Percentiles rank a stretch among this genome's conserved stretches.
These are phyloP conservation scores for Curvularia hawaiiensis DNA, from an alignment of 2,329 filamentous ascomycete species.

Conservation along the genomic window DNA sequence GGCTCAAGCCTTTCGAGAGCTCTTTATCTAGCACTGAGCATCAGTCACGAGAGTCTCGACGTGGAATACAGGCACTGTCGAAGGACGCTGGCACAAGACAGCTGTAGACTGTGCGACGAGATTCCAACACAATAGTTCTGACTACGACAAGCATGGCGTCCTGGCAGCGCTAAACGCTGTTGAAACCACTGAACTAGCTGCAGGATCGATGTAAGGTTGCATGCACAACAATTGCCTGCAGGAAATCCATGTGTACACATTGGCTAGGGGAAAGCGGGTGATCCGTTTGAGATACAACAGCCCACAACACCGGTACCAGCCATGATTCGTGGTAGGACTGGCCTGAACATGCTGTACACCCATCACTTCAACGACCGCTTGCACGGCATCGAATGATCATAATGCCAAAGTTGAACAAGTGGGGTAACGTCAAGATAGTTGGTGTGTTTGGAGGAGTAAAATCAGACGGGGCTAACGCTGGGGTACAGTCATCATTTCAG, in stretches of 20 bases:
- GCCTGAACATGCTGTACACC: conserved; percentile 3
- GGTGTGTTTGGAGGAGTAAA: not conserved
- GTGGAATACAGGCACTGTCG: not conserved
- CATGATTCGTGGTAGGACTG: not conserved
- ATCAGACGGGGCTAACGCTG: not conserved
- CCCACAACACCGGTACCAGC: not conserved
- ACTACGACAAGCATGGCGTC: not conserved
- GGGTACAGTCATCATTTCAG: not conserved
- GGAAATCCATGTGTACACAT: not conserved
- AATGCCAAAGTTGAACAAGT: not conserved
- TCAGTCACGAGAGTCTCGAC: not conserved
- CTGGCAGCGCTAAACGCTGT: not conserved
- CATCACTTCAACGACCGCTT: not conserved
- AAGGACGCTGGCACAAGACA: not conserved
- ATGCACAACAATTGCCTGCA: not conserved
- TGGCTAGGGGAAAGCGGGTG: not conserved
- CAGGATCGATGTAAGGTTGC: not conserved
- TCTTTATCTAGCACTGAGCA: not conserved
- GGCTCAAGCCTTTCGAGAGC: not conserved
- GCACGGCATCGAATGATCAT: not conserved
- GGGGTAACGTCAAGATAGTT: not conserved
- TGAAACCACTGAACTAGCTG: not conserved
- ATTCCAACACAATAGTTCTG: not conserved
- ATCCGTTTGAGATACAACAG: conserved; percentile 5
- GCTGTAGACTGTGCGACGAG: not conserved